Evolutionary conservation across 192 early-diverging fungal species (phyloP).

Genomic region (Backusella sp.): DNA sequence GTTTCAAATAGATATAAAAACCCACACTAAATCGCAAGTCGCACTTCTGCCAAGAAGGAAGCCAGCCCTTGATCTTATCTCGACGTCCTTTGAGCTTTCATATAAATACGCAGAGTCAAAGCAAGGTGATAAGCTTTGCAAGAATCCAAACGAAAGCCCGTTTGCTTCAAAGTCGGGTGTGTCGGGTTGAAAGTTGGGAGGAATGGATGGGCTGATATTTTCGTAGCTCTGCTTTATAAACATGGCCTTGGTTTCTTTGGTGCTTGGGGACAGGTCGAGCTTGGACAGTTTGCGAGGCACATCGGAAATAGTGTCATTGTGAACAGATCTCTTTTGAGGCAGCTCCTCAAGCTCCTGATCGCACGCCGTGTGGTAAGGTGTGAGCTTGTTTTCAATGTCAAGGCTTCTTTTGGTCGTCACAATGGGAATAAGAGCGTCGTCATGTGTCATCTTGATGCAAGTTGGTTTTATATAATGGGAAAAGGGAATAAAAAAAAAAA

Average conservation of each 20-base stretch:
- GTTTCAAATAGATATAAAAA: too few relatives aligned
- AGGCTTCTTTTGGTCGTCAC: neutral
- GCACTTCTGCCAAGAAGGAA: conserved; percentile 9
- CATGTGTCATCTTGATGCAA: neutral
- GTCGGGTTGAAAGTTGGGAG: neutral
- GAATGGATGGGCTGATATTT: neutral
- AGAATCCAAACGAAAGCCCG: neutral
- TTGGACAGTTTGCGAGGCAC: neutral
- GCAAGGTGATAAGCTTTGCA: neutral
- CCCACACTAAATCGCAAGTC: conserved; percentile 8
- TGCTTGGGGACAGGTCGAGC: neutral
- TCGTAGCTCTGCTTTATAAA: neutral
- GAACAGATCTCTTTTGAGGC: neutral
- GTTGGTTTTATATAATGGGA: neutral
- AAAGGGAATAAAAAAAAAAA: neutral
- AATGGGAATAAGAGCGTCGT: neutral
- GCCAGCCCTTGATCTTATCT: neutral
- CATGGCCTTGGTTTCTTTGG: neutral
- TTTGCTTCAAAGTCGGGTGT: neutral
- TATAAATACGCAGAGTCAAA: neutral
- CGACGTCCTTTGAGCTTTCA: neutral
- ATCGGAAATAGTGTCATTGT: neutral
- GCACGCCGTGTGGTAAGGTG: neutral
- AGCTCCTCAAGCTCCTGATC: neutral
- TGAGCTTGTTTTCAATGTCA: neutral